phyloP scores from a whole-genome alignment of 495 filamentous ascomycete genomes.

The Talaromyces trachyspermus region DNA sequence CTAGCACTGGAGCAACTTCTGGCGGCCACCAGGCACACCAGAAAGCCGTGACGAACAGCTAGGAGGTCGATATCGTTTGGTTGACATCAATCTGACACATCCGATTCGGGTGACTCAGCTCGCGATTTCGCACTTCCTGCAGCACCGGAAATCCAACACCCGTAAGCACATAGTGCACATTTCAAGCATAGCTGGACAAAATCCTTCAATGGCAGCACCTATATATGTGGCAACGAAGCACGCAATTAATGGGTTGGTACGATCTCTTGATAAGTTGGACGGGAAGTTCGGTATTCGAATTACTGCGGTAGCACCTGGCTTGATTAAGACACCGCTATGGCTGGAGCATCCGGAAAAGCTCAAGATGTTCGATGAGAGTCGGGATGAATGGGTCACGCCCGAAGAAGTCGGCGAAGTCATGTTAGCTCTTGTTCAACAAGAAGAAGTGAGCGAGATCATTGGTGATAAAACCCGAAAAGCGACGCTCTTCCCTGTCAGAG shows the following conservation, averaged over 20 bases:
- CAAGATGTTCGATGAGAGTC: slow-evolving; percentile 39
- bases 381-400: slow-evolving; percentile 54
- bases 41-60: slow-evolving; percentile 41
- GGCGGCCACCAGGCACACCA: slow-evolving; percentile 50
- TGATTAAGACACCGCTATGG: slow-evolving; percentile 64
- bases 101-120: slow-evolving; percentile 62
- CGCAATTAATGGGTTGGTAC: slow-evolving; percentile 54
- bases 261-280: slow-evolving; percentile 45
- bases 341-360: slow-evolving; percentile 62
- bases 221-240: slow-evolving; percentile 59
- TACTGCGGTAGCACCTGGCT: slow-evolving; percentile 57
- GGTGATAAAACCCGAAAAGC: slow-evolving; percentile 29
- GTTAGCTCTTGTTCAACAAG: slow-evolving; percentile 50
- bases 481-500: slow-evolving; percentile 25
- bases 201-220: slow-evolving; percentile 36
- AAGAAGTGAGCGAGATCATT: slow-evolving; percentile 34
- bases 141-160: slow-evolving; percentile 19
- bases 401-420: slow-evolving; percentile 61
- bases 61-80: slow-evolving; percentile 42
- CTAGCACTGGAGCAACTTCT: slow-evolving; percentile 57
- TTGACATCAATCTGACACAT: slow-evolving; percentile 65
- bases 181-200: slow-evolving; percentile 57
- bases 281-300: slow-evolving; percentile 49
- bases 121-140: slow-evolving; percentile 51
- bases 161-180: slow-evolving; percentile 52